Conservation (phyloP, 345 rosid genomes). For the Ceriops tagal region DNA sequence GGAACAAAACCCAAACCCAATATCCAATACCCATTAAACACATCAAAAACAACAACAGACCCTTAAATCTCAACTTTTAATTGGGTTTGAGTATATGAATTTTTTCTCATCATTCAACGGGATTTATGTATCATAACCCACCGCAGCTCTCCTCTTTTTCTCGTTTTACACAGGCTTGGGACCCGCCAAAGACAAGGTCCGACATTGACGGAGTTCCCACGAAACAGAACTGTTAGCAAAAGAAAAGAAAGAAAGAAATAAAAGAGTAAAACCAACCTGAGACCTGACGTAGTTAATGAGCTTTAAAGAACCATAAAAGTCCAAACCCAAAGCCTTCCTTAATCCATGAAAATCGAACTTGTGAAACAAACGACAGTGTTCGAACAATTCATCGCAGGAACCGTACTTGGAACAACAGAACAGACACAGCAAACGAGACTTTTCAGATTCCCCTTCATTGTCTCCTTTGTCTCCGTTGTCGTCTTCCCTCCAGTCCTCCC, state of each 20-base stretch:
- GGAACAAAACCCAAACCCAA: not conserved
- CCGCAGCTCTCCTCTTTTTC: no score
- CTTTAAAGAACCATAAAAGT: slow-evolving; percentile 72
- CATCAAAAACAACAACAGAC: no score
- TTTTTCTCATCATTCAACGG: no score
- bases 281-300: slow-evolving; percentile 83
- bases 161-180: no score
- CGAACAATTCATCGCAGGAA: slow-evolving; percentile 52
- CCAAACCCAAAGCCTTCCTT: slow-evolving; percentile 48
- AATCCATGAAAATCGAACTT: slow-evolving; percentile 54
- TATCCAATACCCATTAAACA: not conserved
- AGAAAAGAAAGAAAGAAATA: not conserved
- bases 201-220: no score
- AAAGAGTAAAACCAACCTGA: slow-evolving; percentile 41
- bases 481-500: slow-evolving; percentile 3
- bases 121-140: no score
- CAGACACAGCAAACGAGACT: slow-evolving; percentile 50
- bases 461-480: slow-evolving; percentile 11
- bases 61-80: no score
- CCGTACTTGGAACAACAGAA: slow-evolving; percentile 56
- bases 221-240: not conserved
- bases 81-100: no score
- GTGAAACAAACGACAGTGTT: slow-evolving; percentile 55
- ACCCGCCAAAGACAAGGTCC: no score
- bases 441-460: slow-evolving; percentile 28